Base-by-base conservation (phyloP, 305 asterid species). In the Fraxinus nigra region DNA sequence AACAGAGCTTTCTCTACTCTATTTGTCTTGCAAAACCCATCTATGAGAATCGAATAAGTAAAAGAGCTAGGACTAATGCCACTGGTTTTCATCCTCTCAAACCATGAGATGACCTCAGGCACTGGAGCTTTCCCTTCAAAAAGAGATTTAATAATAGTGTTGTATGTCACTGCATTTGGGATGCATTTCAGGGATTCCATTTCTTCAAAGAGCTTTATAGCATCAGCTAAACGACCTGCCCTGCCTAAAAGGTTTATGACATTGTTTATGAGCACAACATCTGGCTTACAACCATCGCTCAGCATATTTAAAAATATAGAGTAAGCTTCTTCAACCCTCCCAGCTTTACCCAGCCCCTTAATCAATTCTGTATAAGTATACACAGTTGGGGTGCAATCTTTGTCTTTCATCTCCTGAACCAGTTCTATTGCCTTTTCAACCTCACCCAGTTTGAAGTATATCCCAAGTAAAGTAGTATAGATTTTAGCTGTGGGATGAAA, bases 91-190 rank as follows among this genome's bases (percentile, higher is more conserved):
- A 94, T 92, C 81, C 82, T 94, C 78, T 90, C 94, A 32, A 91
- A 92, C 98, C 97, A 95, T n/a, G 85, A 87, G 63, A 85, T 80
- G 85, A 88, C 82, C 63, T 92, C 97, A 6, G 95, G 86, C 35
- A 81, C 81, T 0, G 94, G 95, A 75, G 93, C 91, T 86, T 89
- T 93, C 5, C 92, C 87, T 78, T 91, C 91, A 76, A 95, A 93
- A 84, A 94, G 83, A 38, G 91, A 82, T 86, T 95, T 94, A 32
- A 95, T 92, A 38, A 94, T 84, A 43, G 97, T 95, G 84, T 95
- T 95, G 85, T 92, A 94, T 33, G 99, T 94, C 87, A 94, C 98
- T 78, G 88, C 97, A 86, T 88, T 95, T 1, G 98, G 97, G 0
- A 83, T 81, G 81, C 98, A 95, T 51, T 86, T 84, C 87, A 90